Percentiles rank a stretch among this genome's conserved stretches.
phyloP scores from a whole-genome alignment of 805 yeast genomes.

The Saccharomycopsis javanensis region DNA sequence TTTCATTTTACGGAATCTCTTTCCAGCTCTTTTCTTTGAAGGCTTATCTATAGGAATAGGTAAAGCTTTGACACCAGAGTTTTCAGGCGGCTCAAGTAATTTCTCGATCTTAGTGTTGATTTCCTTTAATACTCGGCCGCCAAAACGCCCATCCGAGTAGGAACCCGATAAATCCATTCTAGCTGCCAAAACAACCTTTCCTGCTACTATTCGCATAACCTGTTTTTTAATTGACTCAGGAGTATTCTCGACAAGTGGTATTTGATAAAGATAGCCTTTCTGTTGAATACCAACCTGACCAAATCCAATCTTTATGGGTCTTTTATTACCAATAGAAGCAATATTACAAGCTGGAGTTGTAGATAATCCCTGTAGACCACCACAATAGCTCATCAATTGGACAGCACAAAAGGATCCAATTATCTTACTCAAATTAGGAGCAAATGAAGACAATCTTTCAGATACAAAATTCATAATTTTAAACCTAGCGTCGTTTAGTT shows the following conservation, averaged over 20 bases:
- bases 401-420: constrained; percentile 69
- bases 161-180: constrained; percentile 56
- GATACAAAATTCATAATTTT: constrained; percentile 47
- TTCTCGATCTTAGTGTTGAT: constrained; percentile 58
- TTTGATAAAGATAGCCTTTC: constrained; percentile 58
- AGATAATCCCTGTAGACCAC: constrained; percentile 59
- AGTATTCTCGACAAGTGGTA: constrained; percentile 39
- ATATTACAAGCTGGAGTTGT: constrained; percentile 75
- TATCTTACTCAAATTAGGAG: constrained; percentile 72
- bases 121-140: constrained; percentile 50
- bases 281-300: constrained; percentile 43
- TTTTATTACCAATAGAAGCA: constrained; percentile 61
- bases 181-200: constrained; percentile 73
- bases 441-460: constrained; percentile 43
- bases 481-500: constrained; percentile 34
- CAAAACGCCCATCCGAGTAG: constrained; percentile 40
- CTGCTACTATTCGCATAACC: constrained; percentile 71
- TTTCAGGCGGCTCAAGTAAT: constrained; percentile 68
- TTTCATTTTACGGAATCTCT: constrained; percentile 67
- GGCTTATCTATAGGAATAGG: constrained; percentile 67
- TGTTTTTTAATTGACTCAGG: constrained; percentile 55
- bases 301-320: constrained; percentile 30
- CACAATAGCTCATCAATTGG: constrained; percentile 56
- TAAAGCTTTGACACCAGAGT: constrained; percentile 48
- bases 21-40: constrained; percentile 82